A percentile compares a stretch with the other conserved stretches of the same genome.
phyloP scores from a whole-genome alignment of 2,329 filamentous ascomycete genomes.

The Thelonectria discophora region DNA sequence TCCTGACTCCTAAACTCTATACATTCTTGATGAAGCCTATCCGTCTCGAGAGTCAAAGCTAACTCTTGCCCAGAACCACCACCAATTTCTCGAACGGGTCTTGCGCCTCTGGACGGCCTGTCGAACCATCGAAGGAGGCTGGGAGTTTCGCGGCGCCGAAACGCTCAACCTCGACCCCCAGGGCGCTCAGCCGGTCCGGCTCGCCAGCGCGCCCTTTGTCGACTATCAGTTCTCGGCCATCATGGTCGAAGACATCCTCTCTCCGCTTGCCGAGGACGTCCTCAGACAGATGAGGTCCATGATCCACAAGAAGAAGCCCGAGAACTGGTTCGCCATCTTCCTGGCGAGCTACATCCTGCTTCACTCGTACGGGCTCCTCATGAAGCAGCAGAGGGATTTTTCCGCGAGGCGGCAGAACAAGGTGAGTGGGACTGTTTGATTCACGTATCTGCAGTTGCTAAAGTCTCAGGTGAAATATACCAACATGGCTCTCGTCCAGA shows the following conservation, averaged over 20 bases:
- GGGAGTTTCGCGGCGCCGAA: not conserved
- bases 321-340: not conserved
- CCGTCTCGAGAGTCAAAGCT: not conserved
- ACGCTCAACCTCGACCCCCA: not conserved
- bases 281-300: not conserved
- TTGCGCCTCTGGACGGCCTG: not conserved
- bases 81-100: not conserved
- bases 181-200: not conserved
- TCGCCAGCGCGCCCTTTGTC: not conserved
- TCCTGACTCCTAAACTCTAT: not conserved
- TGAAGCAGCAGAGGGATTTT: not conserved
- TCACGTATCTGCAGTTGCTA: not conserved
- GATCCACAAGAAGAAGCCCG: not conserved
- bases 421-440: not conserved
- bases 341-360: not conserved
- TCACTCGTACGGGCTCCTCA: not conserved
- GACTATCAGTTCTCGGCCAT: not conserved
- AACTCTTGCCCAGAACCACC: not conserved
- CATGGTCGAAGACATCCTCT: not conserved
- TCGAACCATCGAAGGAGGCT: not conserved
- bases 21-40: not conserved
- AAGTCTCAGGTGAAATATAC: not conserved
- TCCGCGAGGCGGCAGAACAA: not conserved
- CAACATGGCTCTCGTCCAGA: not conserved
- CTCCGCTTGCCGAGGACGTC: not conserved